Evolutionary conservation across 1,284 basidiomycete species (phyloP).

Genomic region (Austroboletus novae-zelandiae): DNA sequence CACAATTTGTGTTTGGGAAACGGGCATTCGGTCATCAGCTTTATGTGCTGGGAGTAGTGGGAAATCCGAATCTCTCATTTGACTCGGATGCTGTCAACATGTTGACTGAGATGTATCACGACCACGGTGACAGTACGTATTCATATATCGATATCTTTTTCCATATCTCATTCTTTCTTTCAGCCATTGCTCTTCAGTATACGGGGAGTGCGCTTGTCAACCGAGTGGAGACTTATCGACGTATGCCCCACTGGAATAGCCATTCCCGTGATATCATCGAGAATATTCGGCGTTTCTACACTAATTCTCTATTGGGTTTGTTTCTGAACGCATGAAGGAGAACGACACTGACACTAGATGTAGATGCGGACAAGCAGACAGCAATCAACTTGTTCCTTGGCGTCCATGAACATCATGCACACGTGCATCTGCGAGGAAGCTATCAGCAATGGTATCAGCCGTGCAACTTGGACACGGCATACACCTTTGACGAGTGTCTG

Average conservation of each 20-base stretch:
- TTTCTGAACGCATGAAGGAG: background rate
- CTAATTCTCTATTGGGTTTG: constrained; percentile 86
- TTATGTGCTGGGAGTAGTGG: constrained; percentile 88
- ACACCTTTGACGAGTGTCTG: constrained; percentile 56
- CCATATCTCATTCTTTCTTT: constrained; percentile 1
- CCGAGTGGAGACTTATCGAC: constrained; percentile 93
- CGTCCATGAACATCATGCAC: constrained; percentile 56
- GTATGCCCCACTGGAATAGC: constrained; percentile 97
- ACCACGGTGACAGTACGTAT: constrained; percentile 86
- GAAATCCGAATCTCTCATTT: constrained; percentile 83
- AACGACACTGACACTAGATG: background rate
- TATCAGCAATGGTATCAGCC: constrained; percentile 85
- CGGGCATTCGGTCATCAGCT: constrained; percentile 94
- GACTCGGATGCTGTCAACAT: constrained; percentile 97
- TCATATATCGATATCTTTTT: background rate
- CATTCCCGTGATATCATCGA: constrained; percentile 98
- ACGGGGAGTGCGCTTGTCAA: constrained; percentile 97
- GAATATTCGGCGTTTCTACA: constrained; percentile 94
- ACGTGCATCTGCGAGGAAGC: constrained; percentile 49
- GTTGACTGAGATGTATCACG: constrained; percentile 99
- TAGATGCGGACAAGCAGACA: constrained; percentile 96
- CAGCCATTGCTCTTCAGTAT: constrained; percentile 94
- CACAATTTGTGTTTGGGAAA: constrained; percentile 97
- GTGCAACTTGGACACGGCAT: constrained; percentile 64
- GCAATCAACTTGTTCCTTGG: constrained; percentile 98